phyloP scores from a whole-genome alignment of 306 rosid genomes.

The Casuarina cunninghamiana region DNA sequence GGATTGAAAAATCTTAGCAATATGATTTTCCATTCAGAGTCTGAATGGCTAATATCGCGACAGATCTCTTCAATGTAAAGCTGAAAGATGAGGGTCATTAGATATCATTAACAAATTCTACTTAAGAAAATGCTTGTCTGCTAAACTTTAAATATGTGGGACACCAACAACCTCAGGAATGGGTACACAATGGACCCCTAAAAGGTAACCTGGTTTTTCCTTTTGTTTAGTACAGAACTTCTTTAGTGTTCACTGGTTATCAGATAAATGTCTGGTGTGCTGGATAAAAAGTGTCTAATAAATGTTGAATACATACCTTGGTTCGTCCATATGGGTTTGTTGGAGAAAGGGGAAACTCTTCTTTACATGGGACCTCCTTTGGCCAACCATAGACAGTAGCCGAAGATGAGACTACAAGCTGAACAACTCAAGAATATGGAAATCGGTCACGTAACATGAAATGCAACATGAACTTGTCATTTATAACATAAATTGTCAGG shows the following conservation, averaged over 20 bases:
- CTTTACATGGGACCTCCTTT: constrained; percentile 98
- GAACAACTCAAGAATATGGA: constrained; percentile 34
- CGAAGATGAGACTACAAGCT: constrained; percentile 99
- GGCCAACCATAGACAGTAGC: constrained; percentile 99
- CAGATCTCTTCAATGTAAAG: constrained; percentile 88
- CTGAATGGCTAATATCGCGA: constrained; percentile 63
- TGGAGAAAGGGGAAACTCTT: constrained; percentile 88
- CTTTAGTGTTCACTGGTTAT: background rate
- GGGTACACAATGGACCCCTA: too few relatives aligned
- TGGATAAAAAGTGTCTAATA: background rate
- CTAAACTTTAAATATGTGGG: too few relatives aligned
- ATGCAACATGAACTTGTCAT: too few relatives aligned
- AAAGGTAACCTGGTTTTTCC: too few relatives aligned
- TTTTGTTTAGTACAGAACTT: background rate
- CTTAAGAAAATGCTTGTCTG: background rate
- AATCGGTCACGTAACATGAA: constrained; percentile 8
- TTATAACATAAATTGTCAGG: too few relatives aligned
- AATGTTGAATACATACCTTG: constrained; percentile 53
- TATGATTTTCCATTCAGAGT: constrained; percentile 84
- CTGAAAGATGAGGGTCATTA: constrained; percentile 49
- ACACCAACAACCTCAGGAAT: too few relatives aligned
- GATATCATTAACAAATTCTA: constrained; percentile 19
- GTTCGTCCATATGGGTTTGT: constrained; percentile 93
- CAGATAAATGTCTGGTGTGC: background rate
- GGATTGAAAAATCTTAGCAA: constrained; percentile 95